Evolutionary conservation across 345 rosid species (phyloP), one percentile per base, ranked within the genome.

Genomic region (Rhizophora mangle): DNA sequence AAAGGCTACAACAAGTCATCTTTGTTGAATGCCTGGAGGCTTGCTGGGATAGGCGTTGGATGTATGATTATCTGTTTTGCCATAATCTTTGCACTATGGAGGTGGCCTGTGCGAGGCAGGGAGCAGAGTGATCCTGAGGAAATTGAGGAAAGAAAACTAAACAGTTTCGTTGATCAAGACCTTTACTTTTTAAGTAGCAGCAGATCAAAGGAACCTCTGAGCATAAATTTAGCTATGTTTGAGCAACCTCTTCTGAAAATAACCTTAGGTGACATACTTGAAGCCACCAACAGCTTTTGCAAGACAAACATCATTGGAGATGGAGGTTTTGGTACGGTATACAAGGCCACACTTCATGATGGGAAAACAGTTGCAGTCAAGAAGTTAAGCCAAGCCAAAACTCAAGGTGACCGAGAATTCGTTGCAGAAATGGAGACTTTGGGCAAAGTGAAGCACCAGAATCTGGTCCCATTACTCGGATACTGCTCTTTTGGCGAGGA

Each of bases 341-440:
- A 88, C 81, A 88, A 84, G 79, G 97, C 98, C 30, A 76, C 77
- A 36, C 76, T 92, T 52, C 82, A 79, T 0, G 74, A 74, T 64
- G 90, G 89, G 8, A 87, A 80, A 69, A 84, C 70, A 13, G 98
- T 95, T n/a, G 97, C 99, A 6, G 89, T 92, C 4, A 95, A 95
- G 88, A 92, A 95, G 85, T 82, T 95, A 57, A 95, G 89, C 61
- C 84, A 84, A 66, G 90, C 94, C 3, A 86, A 88, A 73, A 85
- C 94, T 5, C 98, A 95, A 60, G 99, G 98, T 7, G 77, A 87
- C 74, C 75, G 98, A 0, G 97, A 95, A 72, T 95, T 95, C 84
- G 81, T 84, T 0, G 99, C 99, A 2, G 99, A 95, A 62, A 90
- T 90, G 97, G 97, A 95, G 76, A 95, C 98, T 6, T 52, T 95